These are phyloP conservation scores for Myochromella boudieri DNA, from an alignment of 768 basidiomycete species.

Conservation along the genomic window DNA sequence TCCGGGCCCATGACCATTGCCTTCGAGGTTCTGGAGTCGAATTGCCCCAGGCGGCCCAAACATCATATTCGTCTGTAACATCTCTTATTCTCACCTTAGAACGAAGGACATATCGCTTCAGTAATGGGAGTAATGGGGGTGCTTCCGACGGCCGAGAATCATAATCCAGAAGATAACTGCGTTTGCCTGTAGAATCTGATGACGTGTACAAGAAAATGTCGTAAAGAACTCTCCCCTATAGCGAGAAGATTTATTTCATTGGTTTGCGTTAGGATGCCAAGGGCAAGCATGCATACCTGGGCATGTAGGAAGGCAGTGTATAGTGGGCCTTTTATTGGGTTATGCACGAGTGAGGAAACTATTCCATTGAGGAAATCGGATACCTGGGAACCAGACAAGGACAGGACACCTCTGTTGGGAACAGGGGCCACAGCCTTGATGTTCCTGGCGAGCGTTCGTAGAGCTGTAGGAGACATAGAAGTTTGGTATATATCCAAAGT, in stretches of 20 bases:
- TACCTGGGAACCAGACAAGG: conserved; percentile 79
- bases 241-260: conserved; percentile 13
- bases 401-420: conserved; percentile 64
- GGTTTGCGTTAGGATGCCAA: conserved; percentile 8
- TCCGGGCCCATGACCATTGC: conserved; percentile 56
- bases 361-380: conserved; percentile 82
- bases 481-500: neutral
- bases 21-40: conserved; percentile 28
- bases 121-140: conserved; percentile 59
- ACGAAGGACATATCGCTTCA: conserved; percentile 85
- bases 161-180: conserved; percentile 70
- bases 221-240: conserved; percentile 84
- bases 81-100: conserved; percentile 85
- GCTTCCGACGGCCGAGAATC: conserved; percentile 62
- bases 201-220: conserved; percentile 84
- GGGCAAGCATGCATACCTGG: conserved; percentile 50
- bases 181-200: conserved; percentile 38
- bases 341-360: conserved; percentile 49
- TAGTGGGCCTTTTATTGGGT: conserved; percentile 47
- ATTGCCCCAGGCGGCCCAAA: conserved; percentile 80
- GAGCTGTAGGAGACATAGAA: conserved; percentile 37
- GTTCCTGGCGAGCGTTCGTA: conserved; percentile 42
- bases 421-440: conserved; percentile 62
- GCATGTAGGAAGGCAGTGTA: conserved; percentile 79
- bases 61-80: conserved; percentile 73